Base-by-base conservation (phyloP, 83 land plant species). In the Picea mariana region DNA sequence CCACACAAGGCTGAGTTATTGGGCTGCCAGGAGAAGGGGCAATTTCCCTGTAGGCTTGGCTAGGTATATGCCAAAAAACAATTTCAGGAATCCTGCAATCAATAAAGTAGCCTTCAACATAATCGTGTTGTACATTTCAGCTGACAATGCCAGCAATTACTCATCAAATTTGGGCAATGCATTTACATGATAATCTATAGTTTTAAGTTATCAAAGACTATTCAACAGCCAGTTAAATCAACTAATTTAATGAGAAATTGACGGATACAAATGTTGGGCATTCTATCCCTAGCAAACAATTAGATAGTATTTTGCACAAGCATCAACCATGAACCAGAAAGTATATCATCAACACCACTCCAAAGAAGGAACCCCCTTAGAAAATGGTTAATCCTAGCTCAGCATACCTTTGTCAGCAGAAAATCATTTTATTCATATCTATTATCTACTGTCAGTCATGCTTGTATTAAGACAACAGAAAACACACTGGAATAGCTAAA, bases 11-110 rank as follows among this genome's bases (percentile, higher is more conserved):
- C 60, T 90, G 75, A 18, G 75, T 59, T 63, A 93, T 90, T 49
- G 67, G 80, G 38, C 59, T 59, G 80, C 26, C 71, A 21, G 77
- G 64, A 4, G 85, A 80, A n/a, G 87, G 87, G 82, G 92, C 94
- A 38, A 93, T 91, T 31, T 79, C 66, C 52, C 83, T 72, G 63
- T 84, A 95, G 9, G 94, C 93, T 49, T 86, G 80, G 81, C 94
- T 92, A 77, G 99, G 99, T 79, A 94, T 92, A 79, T 97, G 99
- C 98, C 98, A 97, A 75, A 97, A 97, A 1, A 96, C 83, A 67
- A 97, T 49, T 84, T 97, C 99, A 24, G 98, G 94, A 9, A 94
- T 86, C 82, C 99, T 97, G 93, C 52, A 68, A 73, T 47, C 15
- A 73, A 38, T 44, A 73, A 44, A 49, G 58, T 44, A 47, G 15